These are phyloP conservation scores for Arabis hirsuta DNA, from an alignment of 345 rosid genomes.

Conservation along the genomic window DNA sequence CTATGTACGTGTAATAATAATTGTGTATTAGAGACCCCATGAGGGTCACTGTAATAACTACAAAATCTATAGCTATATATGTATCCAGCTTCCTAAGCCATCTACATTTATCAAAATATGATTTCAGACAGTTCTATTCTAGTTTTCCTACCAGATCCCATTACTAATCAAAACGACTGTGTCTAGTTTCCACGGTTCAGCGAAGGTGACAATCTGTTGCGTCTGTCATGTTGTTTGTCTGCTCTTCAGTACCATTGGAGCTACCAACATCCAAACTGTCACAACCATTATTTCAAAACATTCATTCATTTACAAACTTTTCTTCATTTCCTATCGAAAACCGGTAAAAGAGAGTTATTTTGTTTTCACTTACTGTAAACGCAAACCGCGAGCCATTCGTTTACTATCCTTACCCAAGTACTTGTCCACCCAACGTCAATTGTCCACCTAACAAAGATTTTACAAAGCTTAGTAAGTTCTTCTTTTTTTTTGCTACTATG, in stretches of 20 bases:
- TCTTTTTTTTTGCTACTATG: not conserved
- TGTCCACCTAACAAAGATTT: slow-evolving; percentile 71
- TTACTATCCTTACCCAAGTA: slow-evolving; percentile 90
- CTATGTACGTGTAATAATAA: not conserved
- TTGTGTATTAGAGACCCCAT: not conserved
- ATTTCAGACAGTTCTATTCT: slow-evolving; percentile 9
- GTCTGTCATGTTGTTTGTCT: slow-evolving; percentile 48
- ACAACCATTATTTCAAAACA: slow-evolving; percentile 9
- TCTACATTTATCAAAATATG: not conserved
- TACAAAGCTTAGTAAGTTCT: not conserved
- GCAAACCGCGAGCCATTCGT: slow-evolving; percentile 95
- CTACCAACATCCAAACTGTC: slow-evolving; percentile 93
- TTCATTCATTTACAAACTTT: not conserved
- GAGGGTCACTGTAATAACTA: slow-evolving; percentile 2
- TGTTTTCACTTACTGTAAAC: slow-evolving; percentile 68
- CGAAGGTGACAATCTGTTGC: not conserved
- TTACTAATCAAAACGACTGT: not conserved
- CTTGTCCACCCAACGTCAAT: slow-evolving; percentile 99
- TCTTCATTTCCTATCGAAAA: not conserved
- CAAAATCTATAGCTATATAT: slow-evolving; percentile 15
- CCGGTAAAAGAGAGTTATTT: not conserved
- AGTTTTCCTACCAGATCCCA: not conserved
- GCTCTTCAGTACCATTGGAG: slow-evolving; percentile 65
- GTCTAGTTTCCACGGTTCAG: not conserved
- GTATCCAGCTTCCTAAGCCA: not conserved